Evolutionary conservation across 2,329 filamentous ascomycete species (phyloP).

Genomic region (Chaetomiaceae sp.): DNA sequence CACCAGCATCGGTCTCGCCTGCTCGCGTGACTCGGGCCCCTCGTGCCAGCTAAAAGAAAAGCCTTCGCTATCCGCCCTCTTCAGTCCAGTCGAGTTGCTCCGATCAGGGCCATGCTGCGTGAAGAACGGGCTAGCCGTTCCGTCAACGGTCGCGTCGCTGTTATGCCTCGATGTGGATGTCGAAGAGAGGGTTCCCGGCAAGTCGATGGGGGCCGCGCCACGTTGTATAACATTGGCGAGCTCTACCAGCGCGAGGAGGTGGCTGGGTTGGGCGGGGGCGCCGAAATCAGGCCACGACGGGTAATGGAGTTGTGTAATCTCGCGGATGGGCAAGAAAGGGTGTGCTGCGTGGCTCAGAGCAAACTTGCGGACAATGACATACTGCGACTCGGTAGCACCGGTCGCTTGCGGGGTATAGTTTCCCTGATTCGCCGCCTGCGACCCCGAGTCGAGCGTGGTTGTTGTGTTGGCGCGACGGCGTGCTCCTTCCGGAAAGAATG

Average conservation of each 20-base stretch:
- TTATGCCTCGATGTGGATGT: slow-evolving; percentile 3
- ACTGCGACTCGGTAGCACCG: slow-evolving; percentile 54
- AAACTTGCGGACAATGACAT: slow-evolving; percentile 82
- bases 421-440: slow-evolving; percentile 29
- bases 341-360: slow-evolving; percentile 69
- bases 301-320: slow-evolving; percentile 93
- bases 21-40: slow-evolving; percentile 52
- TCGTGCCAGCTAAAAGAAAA: slow-evolving; percentile 45
- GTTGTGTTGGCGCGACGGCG: slow-evolving; percentile 53
- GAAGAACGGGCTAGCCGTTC: background rate
- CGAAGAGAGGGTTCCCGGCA: slow-evolving; percentile 19
- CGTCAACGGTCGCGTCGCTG: background rate
- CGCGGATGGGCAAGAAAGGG: slow-evolving; percentile 80
- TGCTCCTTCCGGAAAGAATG: slow-evolving; percentile 34
- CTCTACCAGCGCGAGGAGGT: slow-evolving; percentile 85
- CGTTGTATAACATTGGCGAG: slow-evolving; percentile 72
- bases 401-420: slow-evolving; percentile 26
- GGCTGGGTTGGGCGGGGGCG: slow-evolving; percentile 79
- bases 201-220: slow-evolving; percentile 45
- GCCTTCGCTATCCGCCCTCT: slow-evolving; percentile 3
- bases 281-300: slow-evolving; percentile 97
- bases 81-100: background rate
- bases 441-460: slow-evolving; percentile 37
- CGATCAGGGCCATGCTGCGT: background rate
- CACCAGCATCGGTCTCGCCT: slow-evolving; percentile 71